Conservation (phyloP, 2,329 filamentous ascomycete species). For the Tolypocladium amazonense region DNA sequence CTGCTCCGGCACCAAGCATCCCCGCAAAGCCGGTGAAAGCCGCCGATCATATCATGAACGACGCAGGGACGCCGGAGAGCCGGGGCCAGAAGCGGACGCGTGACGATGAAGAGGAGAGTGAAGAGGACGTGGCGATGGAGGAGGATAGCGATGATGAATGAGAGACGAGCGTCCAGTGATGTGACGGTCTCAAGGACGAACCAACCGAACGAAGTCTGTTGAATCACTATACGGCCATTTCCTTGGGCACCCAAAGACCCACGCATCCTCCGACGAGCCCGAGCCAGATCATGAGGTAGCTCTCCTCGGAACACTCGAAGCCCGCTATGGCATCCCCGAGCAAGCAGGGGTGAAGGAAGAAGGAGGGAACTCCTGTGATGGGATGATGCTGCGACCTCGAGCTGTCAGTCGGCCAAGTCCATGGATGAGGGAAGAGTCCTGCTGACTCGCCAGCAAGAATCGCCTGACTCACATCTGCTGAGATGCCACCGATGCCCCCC, state of each 20-base stretch:
- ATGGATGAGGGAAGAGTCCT: conserved; percentile 11
- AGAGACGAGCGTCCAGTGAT: conserved; percentile 6
- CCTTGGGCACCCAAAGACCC: conserved; percentile 65
- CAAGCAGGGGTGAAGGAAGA: conserved; percentile 89
- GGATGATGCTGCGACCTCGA: conserved; percentile 64
- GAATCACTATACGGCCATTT: conserved; percentile 41
- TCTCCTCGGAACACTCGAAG: conserved; percentile 49
- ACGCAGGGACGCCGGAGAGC: conserved; percentile 41
- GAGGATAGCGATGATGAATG: conserved; percentile 65
- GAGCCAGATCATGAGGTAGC: conserved; percentile 82
- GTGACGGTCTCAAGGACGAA: background rate
- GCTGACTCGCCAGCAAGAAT: conserved; percentile 8
- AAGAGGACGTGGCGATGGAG: conserved; percentile 58
- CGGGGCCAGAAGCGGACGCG: conserved; percentile 61
- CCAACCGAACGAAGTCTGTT: conserved; percentile 2
- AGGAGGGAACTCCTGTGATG: conserved; percentile 62
- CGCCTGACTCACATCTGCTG: conserved; percentile 55
- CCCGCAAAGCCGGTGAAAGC: conserved; percentile 37
- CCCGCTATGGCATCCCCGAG: conserved; percentile 69
- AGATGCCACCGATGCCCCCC: conserved; percentile 63
- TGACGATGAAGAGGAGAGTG: conserved; percentile 55
- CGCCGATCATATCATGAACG: conserved; percentile 37
- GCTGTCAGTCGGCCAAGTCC: conserved; percentile 22
- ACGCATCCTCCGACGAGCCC: conserved; percentile 76
- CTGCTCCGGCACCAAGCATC: conserved; percentile 29